Conservation (phyloP, 106 monocot species). For the Allium sativum region DNA sequence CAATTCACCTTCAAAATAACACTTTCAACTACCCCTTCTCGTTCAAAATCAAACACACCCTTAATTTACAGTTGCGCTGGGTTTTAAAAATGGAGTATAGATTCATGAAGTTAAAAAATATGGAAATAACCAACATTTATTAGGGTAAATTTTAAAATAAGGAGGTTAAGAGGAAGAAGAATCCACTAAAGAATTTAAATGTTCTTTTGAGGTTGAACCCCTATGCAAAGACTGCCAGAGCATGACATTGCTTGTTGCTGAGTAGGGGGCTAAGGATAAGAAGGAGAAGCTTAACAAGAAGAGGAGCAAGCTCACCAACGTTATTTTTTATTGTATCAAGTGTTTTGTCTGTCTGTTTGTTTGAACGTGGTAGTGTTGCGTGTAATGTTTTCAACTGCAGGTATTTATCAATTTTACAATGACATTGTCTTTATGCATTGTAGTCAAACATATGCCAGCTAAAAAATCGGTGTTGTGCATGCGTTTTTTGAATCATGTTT, state of each 20-base stretch:
- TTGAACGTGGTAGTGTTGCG: background rate
- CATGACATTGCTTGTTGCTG: constrained; percentile 46
- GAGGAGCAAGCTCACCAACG: constrained; percentile 44
- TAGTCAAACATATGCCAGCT: background rate
- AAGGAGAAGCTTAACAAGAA: constrained; percentile 58
- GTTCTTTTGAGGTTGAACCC: constrained; percentile 59
- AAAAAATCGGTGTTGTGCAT: too few species aligned
- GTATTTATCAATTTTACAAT: background rate
- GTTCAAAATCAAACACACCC: too few species aligned
- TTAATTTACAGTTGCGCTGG: too few species aligned
- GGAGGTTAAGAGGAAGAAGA: constrained; percentile 58
- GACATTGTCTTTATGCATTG: background rate
- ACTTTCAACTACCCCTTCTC: too few species aligned
- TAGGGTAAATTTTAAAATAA: too few species aligned
- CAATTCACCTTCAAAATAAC: too few species aligned
- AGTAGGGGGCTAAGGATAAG: constrained; percentile 55
- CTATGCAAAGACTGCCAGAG: constrained; percentile 51
- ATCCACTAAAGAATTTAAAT: constrained; percentile 63
- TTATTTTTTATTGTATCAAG: constrained; percentile 3
- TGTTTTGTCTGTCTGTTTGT: background rate
- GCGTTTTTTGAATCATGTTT: too few species aligned
- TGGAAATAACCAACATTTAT: too few species aligned
- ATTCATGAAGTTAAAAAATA: too few species aligned
- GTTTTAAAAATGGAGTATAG: too few species aligned
- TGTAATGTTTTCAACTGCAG: background rate